Evolutionary conservation across 495 filamentous ascomycete species (phyloP).

Genomic region (Penicillium cosmopolitanum): DNA sequence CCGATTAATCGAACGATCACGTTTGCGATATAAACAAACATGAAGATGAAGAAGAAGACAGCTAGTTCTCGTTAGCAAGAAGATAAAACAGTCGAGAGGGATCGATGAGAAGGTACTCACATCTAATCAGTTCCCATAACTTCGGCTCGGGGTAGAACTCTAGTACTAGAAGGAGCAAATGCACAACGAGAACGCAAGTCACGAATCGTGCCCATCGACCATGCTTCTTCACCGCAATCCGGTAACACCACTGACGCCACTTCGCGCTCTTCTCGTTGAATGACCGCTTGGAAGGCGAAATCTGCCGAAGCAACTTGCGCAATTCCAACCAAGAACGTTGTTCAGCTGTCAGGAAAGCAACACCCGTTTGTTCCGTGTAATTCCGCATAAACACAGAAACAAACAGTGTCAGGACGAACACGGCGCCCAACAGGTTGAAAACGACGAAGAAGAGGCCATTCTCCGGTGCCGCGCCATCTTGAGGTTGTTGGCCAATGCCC

Average conservation of each 20-base stretch:
- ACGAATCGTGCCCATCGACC: conserved; percentile 88
- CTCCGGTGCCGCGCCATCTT: conserved; percentile 67
- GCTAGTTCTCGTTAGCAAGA: conserved; percentile 39
- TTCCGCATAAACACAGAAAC: conserved; percentile 99
- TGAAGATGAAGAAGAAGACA: conserved; percentile 80
- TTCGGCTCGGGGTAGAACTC: conserved; percentile 79
- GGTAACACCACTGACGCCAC: conserved; percentile 94
- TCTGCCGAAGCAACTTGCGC: conserved; percentile 88
- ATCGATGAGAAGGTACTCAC: conserved; percentile 30
- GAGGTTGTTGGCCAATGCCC: conserved; percentile 72
- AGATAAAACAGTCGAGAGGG: neutral
- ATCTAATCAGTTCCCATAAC: conserved; percentile 67
- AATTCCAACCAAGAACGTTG: conserved; percentile 97
- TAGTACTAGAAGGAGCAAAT: conserved; percentile 79
- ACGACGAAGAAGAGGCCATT: conserved; percentile 94
- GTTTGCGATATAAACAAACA: conserved; percentile 82
- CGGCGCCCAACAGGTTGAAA: conserved; percentile 95
- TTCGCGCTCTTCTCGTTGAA: conserved; percentile 70
- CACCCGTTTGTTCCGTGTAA: conserved; percentile 97
- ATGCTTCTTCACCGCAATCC: conserved; percentile 89
- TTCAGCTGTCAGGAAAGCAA: conserved; percentile 94
- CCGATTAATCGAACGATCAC: conserved; percentile 83
- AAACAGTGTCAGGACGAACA: conserved; percentile 97
- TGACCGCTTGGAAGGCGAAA: conserved; percentile 88
- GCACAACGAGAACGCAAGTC: conserved; percentile 76